phyloP scores from a whole-genome alignment of 495 filamentous ascomycete species.

The Amniculicola lignicola region DNA sequence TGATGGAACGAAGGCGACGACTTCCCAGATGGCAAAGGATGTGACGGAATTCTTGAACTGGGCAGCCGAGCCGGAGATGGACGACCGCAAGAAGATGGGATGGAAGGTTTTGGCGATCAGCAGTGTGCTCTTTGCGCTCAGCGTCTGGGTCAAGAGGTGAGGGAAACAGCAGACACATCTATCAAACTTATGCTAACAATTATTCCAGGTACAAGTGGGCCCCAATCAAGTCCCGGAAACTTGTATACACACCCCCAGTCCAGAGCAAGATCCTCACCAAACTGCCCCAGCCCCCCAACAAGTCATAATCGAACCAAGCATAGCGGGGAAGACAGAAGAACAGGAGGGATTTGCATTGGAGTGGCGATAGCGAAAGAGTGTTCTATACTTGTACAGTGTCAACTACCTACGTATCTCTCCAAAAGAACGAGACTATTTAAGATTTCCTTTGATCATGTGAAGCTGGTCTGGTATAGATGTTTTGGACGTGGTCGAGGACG shows the following conservation, averaged over 20 bases:
- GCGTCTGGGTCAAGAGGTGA: constrained; percentile 91
- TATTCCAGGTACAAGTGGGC: constrained; percentile 83
- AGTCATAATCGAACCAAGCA: constrained; percentile 15
- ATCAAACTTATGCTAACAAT: constrained; percentile 14
- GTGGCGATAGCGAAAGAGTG: constrained; percentile 20
- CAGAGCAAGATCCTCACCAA: constrained; percentile 17
- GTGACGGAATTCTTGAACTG: constrained; percentile 98
- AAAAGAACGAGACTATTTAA: constrained; percentile 28
- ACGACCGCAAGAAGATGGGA: constrained; percentile 98
- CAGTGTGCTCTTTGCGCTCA: constrained; percentile 74
- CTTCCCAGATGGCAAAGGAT: constrained; percentile 99
- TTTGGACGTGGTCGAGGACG: not conserved
- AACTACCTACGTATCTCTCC: constrained; percentile 14
- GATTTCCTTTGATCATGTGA: constrained; percentile 9
- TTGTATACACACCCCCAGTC: constrained; percentile 77
- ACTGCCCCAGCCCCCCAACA: constrained; percentile 23
- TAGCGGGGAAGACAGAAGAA: not conserved
- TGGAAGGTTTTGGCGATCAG: constrained; percentile 83
- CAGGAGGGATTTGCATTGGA: constrained; percentile 1
- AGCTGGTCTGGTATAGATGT: constrained; percentile 7
- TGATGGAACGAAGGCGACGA: constrained; percentile 87
- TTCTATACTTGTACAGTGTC: constrained; percentile 36
- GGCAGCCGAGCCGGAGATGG: constrained; percentile 98
- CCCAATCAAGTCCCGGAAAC: constrained; percentile 88
- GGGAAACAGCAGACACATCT: not conserved